Evolutionary conservation across 2,329 filamentous ascomycete species (phyloP).

Genomic region (Epichloe gansuensis): DNA sequence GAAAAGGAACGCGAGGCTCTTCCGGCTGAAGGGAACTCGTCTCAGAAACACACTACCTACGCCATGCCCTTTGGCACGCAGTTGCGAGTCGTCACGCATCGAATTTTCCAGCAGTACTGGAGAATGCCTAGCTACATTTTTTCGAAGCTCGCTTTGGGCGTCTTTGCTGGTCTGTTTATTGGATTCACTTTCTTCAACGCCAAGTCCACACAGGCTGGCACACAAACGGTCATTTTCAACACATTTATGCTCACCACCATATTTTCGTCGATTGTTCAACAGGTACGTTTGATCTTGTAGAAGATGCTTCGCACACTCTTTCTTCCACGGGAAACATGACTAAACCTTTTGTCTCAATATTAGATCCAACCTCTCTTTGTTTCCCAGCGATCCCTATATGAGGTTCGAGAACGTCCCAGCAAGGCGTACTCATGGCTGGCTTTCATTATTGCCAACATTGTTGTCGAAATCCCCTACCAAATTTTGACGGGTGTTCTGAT

Average conservation of each 20-base stretch:
- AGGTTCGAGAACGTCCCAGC: constrained; percentile 61
- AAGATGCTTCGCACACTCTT: too few species aligned
- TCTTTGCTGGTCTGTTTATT: constrained; percentile 54
- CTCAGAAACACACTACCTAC: constrained; percentile 47
- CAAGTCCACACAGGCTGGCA: constrained; percentile 47
- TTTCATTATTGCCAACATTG: constrained; percentile 58
- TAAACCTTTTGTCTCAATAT: background rate
- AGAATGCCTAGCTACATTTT: constrained; percentile 67
- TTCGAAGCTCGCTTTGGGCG: constrained; percentile 51
- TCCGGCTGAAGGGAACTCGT: constrained; percentile 8
- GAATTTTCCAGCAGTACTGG: constrained; percentile 78
- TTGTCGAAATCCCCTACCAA: constrained; percentile 63
- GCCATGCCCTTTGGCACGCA: constrained; percentile 62
- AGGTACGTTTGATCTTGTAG: constrained; percentile 19
- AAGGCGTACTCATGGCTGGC: constrained; percentile 66
- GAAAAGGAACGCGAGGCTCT: constrained; percentile 22
- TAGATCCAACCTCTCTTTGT: constrained; percentile 57
- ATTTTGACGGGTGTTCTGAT: constrained; percentile 49
- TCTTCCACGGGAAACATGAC: background rate
- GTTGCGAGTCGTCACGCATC: constrained; percentile 47
- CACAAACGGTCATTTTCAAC: constrained; percentile 62
- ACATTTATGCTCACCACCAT: constrained; percentile 67
- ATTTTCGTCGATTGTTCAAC: constrained; percentile 56
- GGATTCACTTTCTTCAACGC: constrained; percentile 56
- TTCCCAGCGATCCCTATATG: constrained; percentile 60